These are phyloP conservation scores for Lodderomyces elongisporus DNA, from an alignment of 1,139 yeast species.

Conservation along the genomic window DNA sequence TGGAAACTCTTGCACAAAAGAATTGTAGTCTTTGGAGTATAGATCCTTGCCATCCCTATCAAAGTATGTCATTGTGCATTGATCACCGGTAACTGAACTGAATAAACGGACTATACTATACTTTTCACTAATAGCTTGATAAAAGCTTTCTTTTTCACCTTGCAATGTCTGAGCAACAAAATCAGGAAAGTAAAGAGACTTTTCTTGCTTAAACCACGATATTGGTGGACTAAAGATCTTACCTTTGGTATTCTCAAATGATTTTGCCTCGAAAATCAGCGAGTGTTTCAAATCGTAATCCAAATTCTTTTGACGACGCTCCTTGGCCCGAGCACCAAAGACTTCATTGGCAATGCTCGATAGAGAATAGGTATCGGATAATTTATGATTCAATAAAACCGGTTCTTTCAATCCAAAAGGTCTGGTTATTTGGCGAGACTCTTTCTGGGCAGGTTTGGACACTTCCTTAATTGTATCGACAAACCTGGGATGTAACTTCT, in stretches of 20 bases:
- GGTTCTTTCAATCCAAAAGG: constrained; percentile 41
- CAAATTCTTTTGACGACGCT: constrained; percentile 49
- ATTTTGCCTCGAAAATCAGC: constrained; percentile 80
- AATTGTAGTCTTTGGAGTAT: constrained; percentile 25
- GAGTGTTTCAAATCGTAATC: constrained; percentile 80
- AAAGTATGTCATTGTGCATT: constrained; percentile 61
- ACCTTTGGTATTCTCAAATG: constrained; percentile 76
- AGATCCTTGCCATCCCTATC: constrained; percentile 32
- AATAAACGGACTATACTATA: constrained; percentile 62
- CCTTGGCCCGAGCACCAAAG: constrained; percentile 40
- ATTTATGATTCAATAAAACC: constrained; percentile 23
- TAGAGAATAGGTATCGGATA: constrained; percentile 18
- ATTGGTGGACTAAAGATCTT: constrained; percentile 79
- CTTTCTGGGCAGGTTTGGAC: constrained; percentile 25
- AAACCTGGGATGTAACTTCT: constrained; percentile 20
- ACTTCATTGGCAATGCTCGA: constrained; percentile 21
- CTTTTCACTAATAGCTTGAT: constrained; percentile 41
- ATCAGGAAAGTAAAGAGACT: constrained; percentile 82
- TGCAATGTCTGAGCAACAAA: constrained; percentile 56
- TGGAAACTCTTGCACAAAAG: constrained; percentile 37
- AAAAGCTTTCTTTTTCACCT: constrained; percentile 32
- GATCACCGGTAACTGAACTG: constrained; percentile 69
- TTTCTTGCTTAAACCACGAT: constrained; percentile 69
- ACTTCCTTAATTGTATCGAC: constrained; percentile 25
- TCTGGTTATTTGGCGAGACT: constrained; percentile 25